These are phyloP conservation scores for Coniochaeta sp. DNA, from an alignment of 2,329 filamentous ascomycete species.

Conservation along the genomic window DNA sequence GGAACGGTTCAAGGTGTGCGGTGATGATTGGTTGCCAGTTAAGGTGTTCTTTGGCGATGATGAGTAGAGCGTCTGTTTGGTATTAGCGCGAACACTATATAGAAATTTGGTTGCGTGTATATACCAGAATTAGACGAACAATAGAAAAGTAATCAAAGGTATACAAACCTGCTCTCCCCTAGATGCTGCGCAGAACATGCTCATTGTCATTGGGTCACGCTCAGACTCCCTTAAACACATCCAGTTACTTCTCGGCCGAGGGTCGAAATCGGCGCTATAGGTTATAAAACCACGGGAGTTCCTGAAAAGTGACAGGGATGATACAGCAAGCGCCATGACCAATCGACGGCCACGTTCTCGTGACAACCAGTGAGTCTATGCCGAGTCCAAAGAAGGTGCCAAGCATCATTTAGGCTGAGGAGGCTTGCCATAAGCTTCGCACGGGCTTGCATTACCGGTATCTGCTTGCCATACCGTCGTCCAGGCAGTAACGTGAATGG, in stretches of 20 bases:
- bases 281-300: no score
- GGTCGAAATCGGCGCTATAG: no score
- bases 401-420: no score
- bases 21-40: slow-evolving; percentile 64
- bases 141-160: neutral
- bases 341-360: no score
- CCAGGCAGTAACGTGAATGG: no score
- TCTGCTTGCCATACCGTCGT: no score
- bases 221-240: neutral
- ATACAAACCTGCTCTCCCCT: neutral
- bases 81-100: neutral
- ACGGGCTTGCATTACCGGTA: no score
- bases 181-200: neutral
- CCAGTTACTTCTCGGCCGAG: neutral
- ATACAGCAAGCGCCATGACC: no score
- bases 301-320: no score
- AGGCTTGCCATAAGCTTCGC: no score
- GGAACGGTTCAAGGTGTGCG: slow-evolving; percentile 78
- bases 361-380: no score
- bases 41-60: slow-evolving; percentile 81
- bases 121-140: neutral
- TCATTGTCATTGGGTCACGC: neutral
- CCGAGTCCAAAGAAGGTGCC: no score
- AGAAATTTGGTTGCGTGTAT: neutral
- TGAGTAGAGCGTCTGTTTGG: slow-evolving; percentile 41